Evolutionary conservation across 2,329 filamentous ascomycete genomes (phyloP), one percentile per base, ranked within the genome.

Genomic region (Stagonosporopsis rhizophila): DNA sequence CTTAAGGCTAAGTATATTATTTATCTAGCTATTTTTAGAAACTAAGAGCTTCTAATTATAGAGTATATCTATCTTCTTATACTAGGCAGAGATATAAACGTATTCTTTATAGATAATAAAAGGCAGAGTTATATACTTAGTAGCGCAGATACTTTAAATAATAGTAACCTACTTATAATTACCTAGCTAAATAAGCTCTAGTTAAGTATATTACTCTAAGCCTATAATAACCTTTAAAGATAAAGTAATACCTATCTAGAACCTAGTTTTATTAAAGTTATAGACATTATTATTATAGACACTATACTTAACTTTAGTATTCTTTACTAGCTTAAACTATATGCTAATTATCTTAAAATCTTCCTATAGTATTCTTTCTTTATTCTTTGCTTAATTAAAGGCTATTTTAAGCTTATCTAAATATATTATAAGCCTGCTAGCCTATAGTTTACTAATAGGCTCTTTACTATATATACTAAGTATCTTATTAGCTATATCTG

Each of bases 191-290:
- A 39, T 38, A 4, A 3, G 4, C 19, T 25, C 39, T 11, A 19
- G 11, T 37, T 19, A 11, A 17, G 4, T 37, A 37, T n/a, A n/a
- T 37, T 4, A 4, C 17, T 37, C 34, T 37, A 37, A 37, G n/a
- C 34, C 17, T 17, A 19, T 37, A 17, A 37, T 37, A 37, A 12
- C 15, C 17, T 11, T 4, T 4, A 11, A 37, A 11, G 17, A n/a
- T 17, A 17, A 12, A 20, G 17, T 11, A 4, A 11, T n/a, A 25
- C 23, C 23, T 25, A 25, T 25, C 7, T 4, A 4, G 7, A 25
- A 25, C 4, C 23, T 25, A 25, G 20, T 38, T 22, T 50, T 50
- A 50, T 66, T 51, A 46, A 63, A 63, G 54, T 65, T 65, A 34
- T 61, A 65, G 9, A 49, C 54, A 49, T 60, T 48, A 12, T 44